A percentile compares a stretch with the other conserved stretches of the same genome.
phyloP scores from a whole-genome alignment of 805 yeast species.

The Candida caryicola region DNA sequence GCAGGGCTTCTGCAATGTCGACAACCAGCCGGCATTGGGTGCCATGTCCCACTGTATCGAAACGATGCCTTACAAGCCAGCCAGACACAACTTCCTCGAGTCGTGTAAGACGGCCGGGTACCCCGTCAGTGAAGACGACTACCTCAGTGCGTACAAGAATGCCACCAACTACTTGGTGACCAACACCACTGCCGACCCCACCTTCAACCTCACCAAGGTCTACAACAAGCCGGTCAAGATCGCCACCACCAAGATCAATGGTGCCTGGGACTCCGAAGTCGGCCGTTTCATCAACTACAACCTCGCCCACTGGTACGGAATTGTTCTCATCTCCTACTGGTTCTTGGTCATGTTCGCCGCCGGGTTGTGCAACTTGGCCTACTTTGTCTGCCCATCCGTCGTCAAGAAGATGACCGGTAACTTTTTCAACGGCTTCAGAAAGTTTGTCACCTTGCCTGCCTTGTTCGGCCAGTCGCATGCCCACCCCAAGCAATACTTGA shows the following conservation, averaged over 20 bases:
- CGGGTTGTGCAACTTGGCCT: constrained; percentile 29
- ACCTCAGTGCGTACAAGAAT: constrained; percentile 37
- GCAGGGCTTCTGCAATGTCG: constrained; percentile 30
- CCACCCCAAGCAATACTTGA: constrained; percentile 11
- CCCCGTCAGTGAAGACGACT: constrained; percentile 27
- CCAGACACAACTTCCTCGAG: constrained; percentile 17
- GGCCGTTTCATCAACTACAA: constrained; percentile 33
- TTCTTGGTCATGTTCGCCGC: constrained; percentile 28
- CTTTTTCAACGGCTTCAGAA: constrained; percentile 20
- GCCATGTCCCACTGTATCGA: constrained; percentile 35
- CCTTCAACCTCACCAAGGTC: constrained; percentile 26
- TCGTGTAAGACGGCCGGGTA: constrained; percentile 13
- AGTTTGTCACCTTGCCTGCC: constrained; percentile 34
- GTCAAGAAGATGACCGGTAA: constrained; percentile 26
- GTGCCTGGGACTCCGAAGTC: constrained; percentile 25
- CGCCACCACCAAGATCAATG: constrained; percentile 19
- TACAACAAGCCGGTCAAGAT: constrained; percentile 38
- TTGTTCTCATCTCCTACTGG: constrained; percentile 30
- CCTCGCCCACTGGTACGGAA: constrained; percentile 38
- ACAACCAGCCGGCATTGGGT: constrained; percentile 40
- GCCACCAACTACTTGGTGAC: constrained; percentile 39
- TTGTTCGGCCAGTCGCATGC: constrained; percentile 25
- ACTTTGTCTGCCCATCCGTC: constrained; percentile 21
- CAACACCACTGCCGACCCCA: constrained; percentile 25
- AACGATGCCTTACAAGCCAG: constrained; percentile 19